Evolutionary conservation across 768 basidiomycete species (phyloP), one percentile per base, ranked within the genome.

Genomic region (Rhizopogon vulgaris): DNA sequence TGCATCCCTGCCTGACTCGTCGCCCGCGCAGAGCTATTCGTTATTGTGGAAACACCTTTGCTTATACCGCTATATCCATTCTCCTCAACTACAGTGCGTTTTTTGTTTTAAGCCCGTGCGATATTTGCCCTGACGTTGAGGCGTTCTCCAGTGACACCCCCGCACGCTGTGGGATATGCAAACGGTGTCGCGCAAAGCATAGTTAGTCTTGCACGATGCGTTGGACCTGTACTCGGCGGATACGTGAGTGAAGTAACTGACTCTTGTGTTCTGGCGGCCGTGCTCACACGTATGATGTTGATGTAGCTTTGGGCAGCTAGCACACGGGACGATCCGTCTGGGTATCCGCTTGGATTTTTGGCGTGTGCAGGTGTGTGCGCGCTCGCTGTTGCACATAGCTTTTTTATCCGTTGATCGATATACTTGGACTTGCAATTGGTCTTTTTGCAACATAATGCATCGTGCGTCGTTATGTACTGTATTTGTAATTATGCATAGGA

Each of bases 151-250:
- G 90, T 95, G 88, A 91, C 94, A 0, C 94, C 95, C 2, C 92
- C 94, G 1, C 77, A 78, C 37, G 83, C 91, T 7, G 83, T 98
- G 38, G 91, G 93, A 6, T 82, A 91, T 53, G 91, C 95, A 9
- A 99, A 98, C 63, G 96, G 95, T 15, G 83, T 95, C 18, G 96
- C 94, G 0, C 96, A 99, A 69, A 94, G 91, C 62, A 88, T 92
- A 30, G 94, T 95, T 56, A 94, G 91, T 57, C 82, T 95, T 24
- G 91, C 94, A 4, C 81, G 96, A 38, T 96, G 94, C 71, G 62
- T 91, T 36, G 96, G 92, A 18, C 92, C 94, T 18, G 80, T 92
- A 38, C 73, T 91, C 15, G 90, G 90, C 42, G 90, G 90, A 40
- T 87, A 84, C 65, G 90, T 91, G 63, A 58, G 66, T 34, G 28